Evolutionary conservation across 257 asterid genomes (phyloP).

Genomic region (Capsicum chinense): DNA sequence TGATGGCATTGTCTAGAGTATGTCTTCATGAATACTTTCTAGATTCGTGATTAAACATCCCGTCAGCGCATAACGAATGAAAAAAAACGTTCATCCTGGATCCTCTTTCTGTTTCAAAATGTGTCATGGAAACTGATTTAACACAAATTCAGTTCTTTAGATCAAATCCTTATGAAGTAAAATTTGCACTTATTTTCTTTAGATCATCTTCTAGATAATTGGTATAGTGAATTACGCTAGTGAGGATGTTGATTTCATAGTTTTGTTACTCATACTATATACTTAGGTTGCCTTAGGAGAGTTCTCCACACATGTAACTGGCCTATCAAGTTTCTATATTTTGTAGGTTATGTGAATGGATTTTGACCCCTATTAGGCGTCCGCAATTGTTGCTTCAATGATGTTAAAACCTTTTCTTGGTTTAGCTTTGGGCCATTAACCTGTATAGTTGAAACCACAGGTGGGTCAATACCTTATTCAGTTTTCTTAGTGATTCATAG

Average conservation of each 20-base stretch:
- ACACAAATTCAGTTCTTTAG: neutral
- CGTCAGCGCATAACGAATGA: too few species aligned
- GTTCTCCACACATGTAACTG: neutral
- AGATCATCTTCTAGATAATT: neutral
- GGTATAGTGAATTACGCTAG: neutral
- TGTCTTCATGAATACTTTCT: constrained; percentile 22
- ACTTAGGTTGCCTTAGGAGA: neutral
- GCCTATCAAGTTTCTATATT: neutral
- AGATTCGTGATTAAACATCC: neutral
- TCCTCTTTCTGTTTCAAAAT: neutral
- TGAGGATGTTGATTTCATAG: neutral
- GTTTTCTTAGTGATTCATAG: neutral
- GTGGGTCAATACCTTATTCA: constrained; percentile 3
- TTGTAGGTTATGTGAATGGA: constrained; percentile 2
- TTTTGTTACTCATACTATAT: neutral
- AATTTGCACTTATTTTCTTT: neutral
- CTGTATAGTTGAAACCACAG: constrained; percentile 14
- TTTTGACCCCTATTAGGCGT: neutral
- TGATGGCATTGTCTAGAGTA: constrained; percentile 2
- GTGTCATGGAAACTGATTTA: neutral
- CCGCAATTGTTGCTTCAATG: neutral
- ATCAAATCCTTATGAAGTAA: neutral
- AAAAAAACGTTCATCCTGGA: too few species aligned
- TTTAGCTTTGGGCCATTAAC: constrained; percentile 11
- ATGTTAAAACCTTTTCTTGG: constrained; percentile 19